These are phyloP conservation scores for Aspergillus egyptiacus DNA, from an alignment of 495 filamentous ascomycete species.

Conservation along the genomic window DNA sequence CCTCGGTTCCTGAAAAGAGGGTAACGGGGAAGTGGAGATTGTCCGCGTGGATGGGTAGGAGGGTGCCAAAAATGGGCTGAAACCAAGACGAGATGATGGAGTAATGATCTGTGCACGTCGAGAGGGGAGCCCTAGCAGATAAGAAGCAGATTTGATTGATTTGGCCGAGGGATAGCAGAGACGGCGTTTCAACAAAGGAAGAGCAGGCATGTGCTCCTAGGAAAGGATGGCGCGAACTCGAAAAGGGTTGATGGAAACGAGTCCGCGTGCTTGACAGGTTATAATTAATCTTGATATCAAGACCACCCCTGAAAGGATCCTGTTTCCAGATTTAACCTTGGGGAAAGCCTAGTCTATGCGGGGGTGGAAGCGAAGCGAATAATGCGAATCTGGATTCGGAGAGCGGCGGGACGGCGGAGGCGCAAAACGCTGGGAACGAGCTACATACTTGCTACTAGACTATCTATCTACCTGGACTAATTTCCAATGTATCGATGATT, in stretches of 20 bases:
- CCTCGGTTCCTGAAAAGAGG: constrained; percentile 25
- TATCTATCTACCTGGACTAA: no score
- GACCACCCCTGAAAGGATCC: constrained; percentile 10
- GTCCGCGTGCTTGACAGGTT: constrained; percentile 3
- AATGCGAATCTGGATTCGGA: constrained; percentile 2
- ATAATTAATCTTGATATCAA: neutral
- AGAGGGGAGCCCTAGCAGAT: constrained; percentile 7
- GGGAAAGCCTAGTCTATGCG: constrained; percentile 6
- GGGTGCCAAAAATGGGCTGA: constrained; percentile 14
- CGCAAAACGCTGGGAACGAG: constrained; percentile 2
- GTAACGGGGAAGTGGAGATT: constrained; percentile 26
- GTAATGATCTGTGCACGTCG: constrained; percentile 23
- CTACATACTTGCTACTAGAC: no score
- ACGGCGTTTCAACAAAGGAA: constrained; percentile 28
- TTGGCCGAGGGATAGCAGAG: constrained; percentile 33
- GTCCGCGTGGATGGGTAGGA: constrained; percentile 21
- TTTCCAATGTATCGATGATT: no score
- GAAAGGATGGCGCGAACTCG: constrained; percentile 9
- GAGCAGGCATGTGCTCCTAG: constrained; percentile 36
- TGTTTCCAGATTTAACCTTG: neutral
- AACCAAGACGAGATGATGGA: constrained; percentile 11
- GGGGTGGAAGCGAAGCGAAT: constrained; percentile 12
- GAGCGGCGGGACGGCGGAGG: constrained; percentile 12
- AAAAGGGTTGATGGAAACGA: neutral
- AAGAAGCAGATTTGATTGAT: constrained; percentile 16